Percentiles rank a stretch among this genome's conserved stretches.
These are phyloP conservation scores for Umbelopsis sp. DNA, from an alignment of 371 early-diverging fungal species.

Conservation along the genomic window DNA sequence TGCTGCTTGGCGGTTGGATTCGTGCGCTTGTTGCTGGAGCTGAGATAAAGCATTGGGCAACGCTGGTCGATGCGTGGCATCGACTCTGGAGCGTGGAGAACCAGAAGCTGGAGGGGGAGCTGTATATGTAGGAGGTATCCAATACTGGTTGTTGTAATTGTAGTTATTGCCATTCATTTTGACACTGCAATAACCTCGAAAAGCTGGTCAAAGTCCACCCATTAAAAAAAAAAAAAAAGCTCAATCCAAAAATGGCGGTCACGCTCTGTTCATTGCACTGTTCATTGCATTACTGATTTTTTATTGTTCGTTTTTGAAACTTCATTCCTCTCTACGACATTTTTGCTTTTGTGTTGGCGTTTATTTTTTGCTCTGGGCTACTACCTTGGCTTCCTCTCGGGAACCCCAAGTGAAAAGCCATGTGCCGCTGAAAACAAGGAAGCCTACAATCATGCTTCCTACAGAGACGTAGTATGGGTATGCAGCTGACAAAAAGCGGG, in stretches of 20 bases:
- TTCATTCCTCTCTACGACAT: not conserved
- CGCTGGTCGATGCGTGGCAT: conserved; percentile 10
- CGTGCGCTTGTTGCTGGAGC: conserved; percentile 39
- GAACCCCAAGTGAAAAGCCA: conserved; percentile 70
- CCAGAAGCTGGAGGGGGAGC: not conserved
- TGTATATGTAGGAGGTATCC: not conserved
- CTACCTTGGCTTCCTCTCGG: conserved; percentile 18
- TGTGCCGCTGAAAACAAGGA: conserved; percentile 78
- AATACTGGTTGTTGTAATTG: not conserved
- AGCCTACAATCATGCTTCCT: conserved; percentile 82
- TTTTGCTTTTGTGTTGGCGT: not conserved
- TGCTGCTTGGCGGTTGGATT: conserved; percentile 29
- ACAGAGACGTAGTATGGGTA: conserved; percentile 93
- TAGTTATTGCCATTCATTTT: not conserved
- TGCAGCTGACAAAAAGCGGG: conserved; percentile 88
- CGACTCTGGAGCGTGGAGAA: not conserved
- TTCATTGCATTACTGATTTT: no score
- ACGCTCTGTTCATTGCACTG: not conserved
- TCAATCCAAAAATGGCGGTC: not conserved
- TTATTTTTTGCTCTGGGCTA: conserved; percentile 17
- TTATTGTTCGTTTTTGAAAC: not conserved
- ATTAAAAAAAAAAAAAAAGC: not conserved
- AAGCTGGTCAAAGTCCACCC: not conserved
- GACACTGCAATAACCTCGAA: not conserved
- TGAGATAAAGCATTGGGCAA: conserved; percentile 28